phyloP scores from a whole-genome alignment of 2,329 filamentous ascomycete species.

The Tolypocladium amazonense region DNA sequence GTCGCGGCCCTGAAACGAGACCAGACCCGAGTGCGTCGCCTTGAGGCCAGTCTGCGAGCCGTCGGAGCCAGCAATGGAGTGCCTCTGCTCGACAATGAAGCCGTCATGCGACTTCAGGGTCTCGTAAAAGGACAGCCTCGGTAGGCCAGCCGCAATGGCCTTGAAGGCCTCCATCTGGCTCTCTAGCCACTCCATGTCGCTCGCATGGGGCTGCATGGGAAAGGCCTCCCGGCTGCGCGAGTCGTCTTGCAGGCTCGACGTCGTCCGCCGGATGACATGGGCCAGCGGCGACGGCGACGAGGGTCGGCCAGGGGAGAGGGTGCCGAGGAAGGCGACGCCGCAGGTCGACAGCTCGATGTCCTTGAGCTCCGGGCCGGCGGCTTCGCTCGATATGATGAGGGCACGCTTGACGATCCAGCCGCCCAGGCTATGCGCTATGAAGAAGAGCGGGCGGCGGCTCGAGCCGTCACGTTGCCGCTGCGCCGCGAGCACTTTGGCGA shows the following conservation, averaged over 20 bases:
- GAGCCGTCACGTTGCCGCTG: slow-evolving; percentile 9
- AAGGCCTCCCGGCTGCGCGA: neutral
- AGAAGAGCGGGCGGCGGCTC: slow-evolving; percentile 12
- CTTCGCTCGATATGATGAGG: slow-evolving; percentile 16
- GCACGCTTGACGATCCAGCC: slow-evolving; percentile 18
- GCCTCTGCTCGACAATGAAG: slow-evolving; percentile 13
- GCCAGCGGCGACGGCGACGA: slow-evolving; percentile 14
- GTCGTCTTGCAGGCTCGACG: slow-evolving; percentile 4
- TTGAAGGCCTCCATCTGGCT: slow-evolving; percentile 17
- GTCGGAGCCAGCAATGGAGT: slow-evolving; percentile 13
- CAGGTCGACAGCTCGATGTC: slow-evolving; percentile 15
- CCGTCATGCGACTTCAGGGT: slow-evolving; percentile 11
- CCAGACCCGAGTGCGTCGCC: slow-evolving; percentile 12
- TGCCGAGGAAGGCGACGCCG: slow-evolving; percentile 16
- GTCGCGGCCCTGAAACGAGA: slow-evolving; percentile 14
- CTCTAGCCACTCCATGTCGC: slow-evolving; percentile 14
- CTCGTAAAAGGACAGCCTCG: slow-evolving; percentile 15
- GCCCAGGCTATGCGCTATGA: slow-evolving; percentile 16
- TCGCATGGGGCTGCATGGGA: slow-evolving; percentile 4
- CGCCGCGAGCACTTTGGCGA: slow-evolving; percentile 10
- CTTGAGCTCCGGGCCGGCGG: slow-evolving; percentile 9
- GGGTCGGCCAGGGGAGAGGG: slow-evolving; percentile 10
- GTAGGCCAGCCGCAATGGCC: slow-evolving; percentile 11
- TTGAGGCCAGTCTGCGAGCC: slow-evolving; percentile 11
- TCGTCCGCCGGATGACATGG: slow-evolving; percentile 13